Percentiles rank a stretch among this genome's conserved stretches.
Evolutionary conservation across 2,329 filamentous ascomycete species (phyloP).

Genomic region (Ophiostoma australiae): DNA sequence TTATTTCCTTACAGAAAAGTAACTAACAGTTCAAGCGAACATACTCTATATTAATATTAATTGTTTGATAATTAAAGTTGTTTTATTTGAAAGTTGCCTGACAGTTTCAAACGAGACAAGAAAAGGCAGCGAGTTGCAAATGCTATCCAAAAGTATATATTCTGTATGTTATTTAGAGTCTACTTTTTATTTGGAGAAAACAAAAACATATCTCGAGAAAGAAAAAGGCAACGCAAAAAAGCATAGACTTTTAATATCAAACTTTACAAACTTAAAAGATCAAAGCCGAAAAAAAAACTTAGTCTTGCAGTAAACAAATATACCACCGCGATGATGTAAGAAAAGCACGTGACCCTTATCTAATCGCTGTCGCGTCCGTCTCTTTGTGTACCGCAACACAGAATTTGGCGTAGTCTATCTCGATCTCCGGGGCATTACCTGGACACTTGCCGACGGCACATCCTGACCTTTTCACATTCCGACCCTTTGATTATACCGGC

Average conservation of each 20-base stretch:
- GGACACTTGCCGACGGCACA: slow-evolving; percentile 15
- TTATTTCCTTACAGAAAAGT: too few relatives aligned
- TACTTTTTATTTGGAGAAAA: too few relatives aligned
- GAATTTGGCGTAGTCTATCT: slow-evolving; percentile 23
- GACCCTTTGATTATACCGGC: background rate
- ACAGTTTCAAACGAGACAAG: too few relatives aligned
- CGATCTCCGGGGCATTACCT: slow-evolving; percentile 14
- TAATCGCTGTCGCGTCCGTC: slow-evolving; percentile 22
- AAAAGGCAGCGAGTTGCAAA: too few relatives aligned
- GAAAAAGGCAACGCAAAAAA: background rate
- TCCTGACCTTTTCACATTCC: too few relatives aligned
- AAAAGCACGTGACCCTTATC: slow-evolving; percentile 23
- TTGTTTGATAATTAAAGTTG: too few relatives aligned
- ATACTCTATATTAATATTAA: too few relatives aligned
- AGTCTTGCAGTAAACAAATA: background rate
- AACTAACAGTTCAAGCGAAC: too few relatives aligned
- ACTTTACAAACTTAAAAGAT: background rate
- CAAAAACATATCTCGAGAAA: background rate
- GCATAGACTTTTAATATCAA: background rate
- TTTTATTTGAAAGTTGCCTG: too few relatives aligned
- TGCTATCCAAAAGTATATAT: too few relatives aligned
- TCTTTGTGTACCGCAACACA: slow-evolving; percentile 19
- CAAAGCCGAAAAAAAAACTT: background rate
- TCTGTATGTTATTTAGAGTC: too few relatives aligned
- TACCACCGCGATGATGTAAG: background rate